phyloP scores from a whole-genome alignment of 1,284 basidiomycete species.

The Malassezia sympodialis region DNA sequence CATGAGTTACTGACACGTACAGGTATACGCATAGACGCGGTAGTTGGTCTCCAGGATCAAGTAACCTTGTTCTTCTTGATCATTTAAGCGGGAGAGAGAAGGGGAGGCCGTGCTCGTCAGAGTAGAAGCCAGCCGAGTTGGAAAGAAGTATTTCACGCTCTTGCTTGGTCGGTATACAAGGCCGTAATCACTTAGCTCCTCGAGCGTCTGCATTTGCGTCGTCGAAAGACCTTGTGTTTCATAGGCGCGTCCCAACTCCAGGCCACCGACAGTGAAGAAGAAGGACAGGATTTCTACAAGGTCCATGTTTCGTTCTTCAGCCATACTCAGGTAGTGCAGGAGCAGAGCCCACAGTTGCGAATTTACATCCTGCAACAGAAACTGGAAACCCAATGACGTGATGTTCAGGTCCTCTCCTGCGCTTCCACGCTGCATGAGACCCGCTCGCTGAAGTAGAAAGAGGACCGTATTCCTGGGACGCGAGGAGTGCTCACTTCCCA shows the following conservation, averaged over 20 bases:
- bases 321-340: conserved; percentile 61
- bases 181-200: conserved; percentile 87
- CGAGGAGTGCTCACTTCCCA: conserved; percentile 69
- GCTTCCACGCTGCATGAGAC: conserved; percentile 59
- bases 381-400: conserved; percentile 91
- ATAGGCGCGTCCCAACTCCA: conserved; percentile 54
- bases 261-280: conserved; percentile 56
- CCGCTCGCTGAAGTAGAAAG: conserved; percentile 69
- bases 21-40: conserved; percentile 93
- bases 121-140: conserved; percentile 90
- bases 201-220: conserved; percentile 74
- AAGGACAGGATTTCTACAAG: conserved; percentile 87
- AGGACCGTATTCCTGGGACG: conserved; percentile 71
- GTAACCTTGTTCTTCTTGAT: conserved; percentile 59
- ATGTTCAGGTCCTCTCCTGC: conserved; percentile 54
- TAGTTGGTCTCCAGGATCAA: conserved; percentile 98
- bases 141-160: conserved; percentile 61
- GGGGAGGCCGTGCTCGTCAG: conserved; percentile 58
- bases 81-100: conserved; percentile 24
- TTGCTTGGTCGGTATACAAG: conserved; percentile 62
- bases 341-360: conserved; percentile 95
- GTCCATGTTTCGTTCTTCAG: conserved; percentile 55
- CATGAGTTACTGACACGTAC: conserved; percentile 49
- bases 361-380: conserved; percentile 88
- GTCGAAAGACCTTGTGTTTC: conserved; percentile 69